Base-by-base conservation (phyloP, 257 asterid species). In the Orobanche coerulescens region DNA sequence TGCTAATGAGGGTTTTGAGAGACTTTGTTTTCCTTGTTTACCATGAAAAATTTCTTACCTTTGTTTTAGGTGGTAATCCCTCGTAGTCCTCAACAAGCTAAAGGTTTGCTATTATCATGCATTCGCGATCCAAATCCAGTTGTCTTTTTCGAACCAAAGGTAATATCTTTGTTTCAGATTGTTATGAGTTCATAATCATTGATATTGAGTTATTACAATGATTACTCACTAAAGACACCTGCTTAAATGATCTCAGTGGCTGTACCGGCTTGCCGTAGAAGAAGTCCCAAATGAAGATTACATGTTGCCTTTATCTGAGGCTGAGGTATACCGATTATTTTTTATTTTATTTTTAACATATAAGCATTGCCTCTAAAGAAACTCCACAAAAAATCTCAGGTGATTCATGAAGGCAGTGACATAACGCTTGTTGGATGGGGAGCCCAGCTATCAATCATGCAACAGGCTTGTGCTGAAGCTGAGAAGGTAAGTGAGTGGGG, bases 391-490 rank as follows among this genome's bases (percentile, higher is more conserved):
- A 53, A 74, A 60, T 66, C 62, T 37, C 86, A 89, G 97, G 97
- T 93, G 76, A 80, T 93, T 62, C 84, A 90, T 57, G 94, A 89
- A 77, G 96, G 98, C 46, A 81, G 75, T 66, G 98, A 93, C 79
- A 86, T 93, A 76, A 93, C 96, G 62, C 88, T 93, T 47, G 84
- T 93, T 62, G 98, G 98, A 24, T 93, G 98, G 98, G 97, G 98
- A 63, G 97, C 97, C 73, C 98, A 93, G 84, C 81, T 93, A 39
- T 70, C 84, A 28, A 50, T 83, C 34, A 84, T 93, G 95, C 88
- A 86, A 74, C 84, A 93, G 81, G 98, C 97, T 36, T 84, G 91
- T 61, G 23, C 28, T 44, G 95, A 93, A 64, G 98, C 98, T 24
- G 95, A 87, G 79, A 88, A 93, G 96, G 98, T 86, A 49, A 4